A percentile compares a stretch with the other conserved stretches of the same genome.
Conservation (phyloP, 352 stramenopile genomes). For the Phytopythium aichiense region DNA sequence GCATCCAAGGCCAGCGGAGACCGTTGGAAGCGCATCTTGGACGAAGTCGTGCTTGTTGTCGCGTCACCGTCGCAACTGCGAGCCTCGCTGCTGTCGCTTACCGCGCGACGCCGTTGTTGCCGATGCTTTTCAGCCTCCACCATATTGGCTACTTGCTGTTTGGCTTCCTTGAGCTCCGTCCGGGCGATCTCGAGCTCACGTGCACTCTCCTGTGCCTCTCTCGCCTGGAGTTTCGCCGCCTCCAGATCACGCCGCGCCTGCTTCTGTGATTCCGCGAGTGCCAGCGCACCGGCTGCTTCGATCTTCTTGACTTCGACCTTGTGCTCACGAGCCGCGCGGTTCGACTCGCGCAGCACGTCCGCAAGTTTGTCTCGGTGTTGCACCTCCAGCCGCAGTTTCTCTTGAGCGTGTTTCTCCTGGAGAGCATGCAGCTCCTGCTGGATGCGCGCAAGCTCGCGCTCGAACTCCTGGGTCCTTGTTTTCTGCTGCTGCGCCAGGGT, state of each 20-base stretch:
- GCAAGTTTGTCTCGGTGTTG: constrained; percentile 48
- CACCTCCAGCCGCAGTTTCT: constrained; percentile 28
- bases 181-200: constrained; percentile 12
- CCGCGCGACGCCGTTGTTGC: not conserved
- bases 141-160: not conserved
- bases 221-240: not conserved
- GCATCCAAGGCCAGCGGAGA: constrained; percentile 14
- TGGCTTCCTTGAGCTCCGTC: not conserved
- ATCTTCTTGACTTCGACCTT: constrained; percentile 38
- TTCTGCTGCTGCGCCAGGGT: constrained; percentile 21
- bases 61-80: not conserved
- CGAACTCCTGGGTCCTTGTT: constrained; percentile 16
- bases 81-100: not conserved
- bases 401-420: constrained; percentile 43
- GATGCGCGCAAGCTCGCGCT: constrained; percentile 26
- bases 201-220: constrained; percentile 12
- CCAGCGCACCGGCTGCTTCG: constrained; percentile 11
- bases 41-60: too few species aligned
- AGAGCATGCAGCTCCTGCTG: constrained; percentile 40
- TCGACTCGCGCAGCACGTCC: constrained; percentile 43
- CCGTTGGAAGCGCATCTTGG: not conserved
- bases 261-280: constrained; percentile 1
- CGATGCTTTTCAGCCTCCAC: constrained; percentile 23
- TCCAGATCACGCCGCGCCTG: not conserved
- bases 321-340: constrained; percentile 42